phyloP scores from a whole-genome alignment of 2,329 filamentous ascomycete genomes.

The Chaetomium sp. region DNA sequence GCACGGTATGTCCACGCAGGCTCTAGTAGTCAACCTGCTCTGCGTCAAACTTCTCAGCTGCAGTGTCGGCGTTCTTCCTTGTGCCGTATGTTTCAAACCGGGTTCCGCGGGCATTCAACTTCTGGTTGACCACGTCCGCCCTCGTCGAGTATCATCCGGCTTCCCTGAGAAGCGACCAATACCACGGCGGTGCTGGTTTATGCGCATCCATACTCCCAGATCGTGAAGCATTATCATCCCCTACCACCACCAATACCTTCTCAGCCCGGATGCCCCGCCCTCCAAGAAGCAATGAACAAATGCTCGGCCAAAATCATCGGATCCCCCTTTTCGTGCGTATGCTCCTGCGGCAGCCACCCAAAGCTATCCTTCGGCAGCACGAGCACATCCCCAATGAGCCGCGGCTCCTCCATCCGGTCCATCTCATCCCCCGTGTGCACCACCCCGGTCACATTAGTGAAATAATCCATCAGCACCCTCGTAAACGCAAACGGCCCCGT shows the following conservation, averaged over 20 bases:
- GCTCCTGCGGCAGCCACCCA: slow-evolving; percentile 3
- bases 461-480: not conserved
- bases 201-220: not conserved
- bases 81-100: not conserved
- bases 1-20: too few relatives aligned
- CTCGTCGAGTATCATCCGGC: not conserved
- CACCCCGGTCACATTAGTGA: not conserved
- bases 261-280: not conserved
- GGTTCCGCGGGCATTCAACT: not conserved
- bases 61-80: not conserved
- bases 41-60: not conserved
- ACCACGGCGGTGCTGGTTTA: not conserved
- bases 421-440: not conserved
- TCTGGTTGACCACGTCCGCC: too few relatives aligned
- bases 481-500: not conserved
- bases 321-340: not conserved
- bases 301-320: not conserved
- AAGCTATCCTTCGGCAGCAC: not conserved
- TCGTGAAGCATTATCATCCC: not conserved
- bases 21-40: too few relatives aligned
- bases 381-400: slow-evolving; percentile 2
- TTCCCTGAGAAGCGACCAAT: not conserved
- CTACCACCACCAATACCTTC: too few relatives aligned
- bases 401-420: not conserved
- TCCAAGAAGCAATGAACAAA: not conserved